Base-by-base conservation (phyloP, 345 rosid species). In the Pseudoturritis turrita region DNA sequence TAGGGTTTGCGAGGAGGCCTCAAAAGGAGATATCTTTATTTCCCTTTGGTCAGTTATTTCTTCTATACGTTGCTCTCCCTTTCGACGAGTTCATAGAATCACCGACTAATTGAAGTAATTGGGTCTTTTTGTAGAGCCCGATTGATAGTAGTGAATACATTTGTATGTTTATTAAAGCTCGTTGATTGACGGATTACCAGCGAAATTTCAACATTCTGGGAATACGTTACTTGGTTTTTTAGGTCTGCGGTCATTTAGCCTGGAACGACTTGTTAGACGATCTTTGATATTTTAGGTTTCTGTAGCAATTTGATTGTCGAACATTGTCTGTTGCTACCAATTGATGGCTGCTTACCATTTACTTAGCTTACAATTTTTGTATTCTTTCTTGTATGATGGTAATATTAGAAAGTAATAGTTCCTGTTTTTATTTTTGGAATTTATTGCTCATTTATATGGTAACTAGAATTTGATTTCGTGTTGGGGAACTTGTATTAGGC, bases 1-100 rank as follows among this genome's bases (percentile, higher is more conserved):
- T 75, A 75, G 79, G 79, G 79, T 75, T 75, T 69, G 8, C 58
- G 44, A 33, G 62, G 21, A 58, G 13, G 11, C 21, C n/a, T 7
- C 23, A 9, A 0, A 11, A 44, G 50, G 12, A 52, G 63, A 4
- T 29, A 2, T 10, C 28, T 14, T 12, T 15, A 13, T 2, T 10
- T n/a, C 53, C 19, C 23, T 53, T 40, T 68, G 69, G 43, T 68
- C 31, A 66, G 78, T 53, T 18, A 6, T 33, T 60, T 75, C 68
- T 50, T 65, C n/a, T n/a, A n/a, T 36, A 2, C 33, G 14, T 37
- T 36, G 21, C 41, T 39, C 31, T 25, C 35, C 1, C 6, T 31
- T 18, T 2, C 46, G 50, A 46, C 26, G 60, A 35, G 4, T 62
- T 62, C 43, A 26, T 62, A 7, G 21, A 52, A 62, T 52, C 11